Conservation (phyloP, 495 filamentous ascomycete species). For the Penicillium desertorum region DNA sequence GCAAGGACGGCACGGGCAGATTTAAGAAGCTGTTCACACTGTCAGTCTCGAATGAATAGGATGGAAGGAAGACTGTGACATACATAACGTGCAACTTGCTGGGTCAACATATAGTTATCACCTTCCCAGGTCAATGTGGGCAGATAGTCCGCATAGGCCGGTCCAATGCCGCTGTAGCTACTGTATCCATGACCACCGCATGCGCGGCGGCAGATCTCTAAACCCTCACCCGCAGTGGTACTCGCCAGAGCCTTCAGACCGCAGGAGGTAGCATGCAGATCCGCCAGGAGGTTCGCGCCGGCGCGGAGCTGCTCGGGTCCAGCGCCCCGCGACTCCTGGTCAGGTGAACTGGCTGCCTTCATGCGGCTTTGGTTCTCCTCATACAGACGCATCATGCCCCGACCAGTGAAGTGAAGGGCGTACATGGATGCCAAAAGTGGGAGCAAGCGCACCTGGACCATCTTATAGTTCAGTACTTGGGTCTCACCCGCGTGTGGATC, state of each 20-base stretch:
- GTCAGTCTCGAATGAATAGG: slow-evolving; percentile 5
- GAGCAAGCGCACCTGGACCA: slow-evolving; percentile 69
- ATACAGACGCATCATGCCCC: slow-evolving; percentile 66
- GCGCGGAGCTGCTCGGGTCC: slow-evolving; percentile 65
- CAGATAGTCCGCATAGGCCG: slow-evolving; percentile 67
- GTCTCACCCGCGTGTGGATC: slow-evolving; percentile 57
- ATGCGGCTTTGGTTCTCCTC: slow-evolving; percentile 64
- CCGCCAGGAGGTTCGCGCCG: slow-evolving; percentile 64
- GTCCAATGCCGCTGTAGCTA: slow-evolving; percentile 65
- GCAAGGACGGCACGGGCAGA: slow-evolving; percentile 61
- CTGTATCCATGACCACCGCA: slow-evolving; percentile 75
- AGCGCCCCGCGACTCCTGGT: slow-evolving; percentile 52
- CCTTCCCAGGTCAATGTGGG: slow-evolving; percentile 65
- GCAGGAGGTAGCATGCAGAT: slow-evolving; percentile 72
- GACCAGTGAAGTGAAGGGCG: slow-evolving; percentile 71
- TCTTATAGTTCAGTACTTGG: slow-evolving; percentile 72
- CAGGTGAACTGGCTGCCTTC: slow-evolving; percentile 41
- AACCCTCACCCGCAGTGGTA: slow-evolving; percentile 64
- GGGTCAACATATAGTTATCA: slow-evolving; percentile 77
- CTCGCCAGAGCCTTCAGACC: slow-evolving; percentile 70
- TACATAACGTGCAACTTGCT: slow-evolving; percentile 72
- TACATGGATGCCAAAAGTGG: slow-evolving; percentile 72
- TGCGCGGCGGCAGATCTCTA: slow-evolving; percentile 68
- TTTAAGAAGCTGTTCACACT: slow-evolving; percentile 50
- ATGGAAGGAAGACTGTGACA: slow-evolving; percentile 12